A percentile compares a stretch with the other conserved stretches of the same genome.
phyloP scores from a whole-genome alignment of 2,329 filamentous ascomycete species.

The Sarocladiaceae sp. region DNA sequence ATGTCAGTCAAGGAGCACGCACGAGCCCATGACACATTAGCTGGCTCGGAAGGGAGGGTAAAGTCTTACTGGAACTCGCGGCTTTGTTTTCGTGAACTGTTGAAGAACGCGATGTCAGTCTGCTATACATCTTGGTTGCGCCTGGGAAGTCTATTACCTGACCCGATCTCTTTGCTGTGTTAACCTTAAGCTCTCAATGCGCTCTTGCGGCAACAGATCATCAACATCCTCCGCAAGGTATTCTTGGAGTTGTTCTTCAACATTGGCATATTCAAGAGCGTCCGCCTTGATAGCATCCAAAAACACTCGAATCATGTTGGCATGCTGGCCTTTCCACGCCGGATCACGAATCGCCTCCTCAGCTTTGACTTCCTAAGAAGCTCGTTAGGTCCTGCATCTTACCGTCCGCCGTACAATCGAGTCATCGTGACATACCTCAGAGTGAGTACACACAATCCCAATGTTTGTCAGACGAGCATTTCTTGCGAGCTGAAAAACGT shows the following conservation, averaged over 20 bases:
- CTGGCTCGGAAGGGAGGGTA: too few relatives aligned
- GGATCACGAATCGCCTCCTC: constrained; percentile 26
- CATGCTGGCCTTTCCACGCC: constrained; percentile 20
- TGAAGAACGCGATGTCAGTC: constrained; percentile 11
- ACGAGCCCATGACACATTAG: not conserved
- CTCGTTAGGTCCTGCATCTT: not conserved
- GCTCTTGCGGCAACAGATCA: constrained; percentile 9
- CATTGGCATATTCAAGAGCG: constrained; percentile 8
- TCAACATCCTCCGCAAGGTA: constrained; percentile 17
- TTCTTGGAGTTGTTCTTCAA: constrained; percentile 13
- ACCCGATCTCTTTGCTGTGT: not conserved
- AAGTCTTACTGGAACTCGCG: not conserved
- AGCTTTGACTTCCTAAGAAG: constrained; percentile 24
- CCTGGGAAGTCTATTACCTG: not conserved
- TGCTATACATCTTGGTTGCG: constrained; percentile 4
- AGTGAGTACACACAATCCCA: constrained; percentile 38
- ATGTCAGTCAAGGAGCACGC: not conserved
- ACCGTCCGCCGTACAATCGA: not conserved
- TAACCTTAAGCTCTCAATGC: constrained; percentile 6
- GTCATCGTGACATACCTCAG: constrained; percentile 27
- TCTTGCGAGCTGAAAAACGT: constrained; percentile 36
- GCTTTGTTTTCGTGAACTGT: constrained; percentile 22
- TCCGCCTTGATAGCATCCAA: constrained; percentile 12
- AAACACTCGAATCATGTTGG: constrained; percentile 15
- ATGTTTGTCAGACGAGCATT: constrained; percentile 33